Base-by-base conservation (phyloP, 2,329 filamentous ascomycete genomes). In the Diaporthe capsici region DNA sequence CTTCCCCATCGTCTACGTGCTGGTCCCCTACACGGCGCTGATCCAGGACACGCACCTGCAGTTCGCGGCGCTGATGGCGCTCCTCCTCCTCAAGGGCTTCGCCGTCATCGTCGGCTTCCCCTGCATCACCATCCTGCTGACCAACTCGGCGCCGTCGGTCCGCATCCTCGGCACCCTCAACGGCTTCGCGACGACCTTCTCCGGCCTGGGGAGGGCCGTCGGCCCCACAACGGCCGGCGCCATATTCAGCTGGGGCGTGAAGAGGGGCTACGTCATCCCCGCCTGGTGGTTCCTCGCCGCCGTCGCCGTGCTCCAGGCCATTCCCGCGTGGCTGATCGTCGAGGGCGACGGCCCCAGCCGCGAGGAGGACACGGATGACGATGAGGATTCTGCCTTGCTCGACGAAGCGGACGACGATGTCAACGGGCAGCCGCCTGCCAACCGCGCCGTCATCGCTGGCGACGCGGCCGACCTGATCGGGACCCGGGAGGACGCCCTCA, bases 51-150 rank as follows among this genome's bases (percentile, higher is more conserved):
- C 82, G 0, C 78, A 76, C 0, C 61, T 80, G 3, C 93, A 94
- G 72, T 90, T 94, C 79, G 83, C 86, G 1, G 89, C 86, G n/a
- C 87, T 98, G 68, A 88, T 95, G 73, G 75, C 84, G 0, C 85
- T 97, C 51, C 92, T 98, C 87, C 84, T 94, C 57, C 79, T 92
- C 80, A 97, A 98, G 83, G 93, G 93, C 13, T 89, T 94, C 73
- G 91, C 90, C 53, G 92, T 92, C 76, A 97, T 97, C 78, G 93
- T 98, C 80, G 94, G 94, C 0, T 98, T 98, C 82, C 96, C 97
- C 0, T 97, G 94, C 80, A 93, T 91, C 37, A 98, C 95, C 8
- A 98, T 98, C 79, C 88, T 98, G 65, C 89, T 98, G 51, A 98
- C 96, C 39, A 98, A 98, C 84, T 95, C 93, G 13, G 95, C 95